phyloP scores from a whole-genome alignment of 2,329 filamentous ascomycete genomes.

The Hysterium pulicare region DNA sequence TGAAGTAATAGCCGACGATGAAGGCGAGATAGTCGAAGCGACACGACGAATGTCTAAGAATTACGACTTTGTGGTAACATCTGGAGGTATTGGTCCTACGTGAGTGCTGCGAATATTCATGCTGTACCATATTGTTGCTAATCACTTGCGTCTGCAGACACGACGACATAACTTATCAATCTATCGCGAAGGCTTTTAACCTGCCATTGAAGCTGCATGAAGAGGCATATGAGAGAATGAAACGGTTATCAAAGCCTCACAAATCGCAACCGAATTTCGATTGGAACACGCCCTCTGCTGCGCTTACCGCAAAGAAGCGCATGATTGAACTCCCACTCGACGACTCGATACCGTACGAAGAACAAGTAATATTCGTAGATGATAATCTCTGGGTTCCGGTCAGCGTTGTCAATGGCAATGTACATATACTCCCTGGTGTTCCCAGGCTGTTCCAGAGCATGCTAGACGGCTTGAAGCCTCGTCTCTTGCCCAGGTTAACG shows the following conservation, averaged over 20 bases:
- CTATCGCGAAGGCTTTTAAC: slow-evolving; percentile 84
- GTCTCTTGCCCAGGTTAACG: slow-evolving; percentile 65
- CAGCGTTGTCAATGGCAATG: slow-evolving; percentile 82
- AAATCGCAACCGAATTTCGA: slow-evolving; percentile 71
- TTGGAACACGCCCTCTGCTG: slow-evolving; percentile 79
- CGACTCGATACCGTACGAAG: slow-evolving; percentile 57
- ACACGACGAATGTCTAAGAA: slow-evolving; percentile 79
- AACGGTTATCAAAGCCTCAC: slow-evolving; percentile 69
- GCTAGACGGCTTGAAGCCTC: slow-evolving; percentile 71
- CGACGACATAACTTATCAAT: slow-evolving; percentile 96
- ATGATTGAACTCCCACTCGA: slow-evolving; percentile 89
- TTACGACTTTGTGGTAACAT: slow-evolving; percentile 95
- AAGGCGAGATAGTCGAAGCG: slow-evolving; percentile 84
- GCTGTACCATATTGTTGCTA: slow-evolving; percentile 12
- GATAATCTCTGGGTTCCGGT: slow-evolving; percentile 91
- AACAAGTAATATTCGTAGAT: slow-evolving; percentile 74
- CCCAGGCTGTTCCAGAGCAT: slow-evolving; percentile 79
- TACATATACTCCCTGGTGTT: slow-evolving; percentile 89
- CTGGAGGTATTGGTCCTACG: slow-evolving; percentile 94
- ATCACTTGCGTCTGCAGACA: slow-evolving; percentile 55
- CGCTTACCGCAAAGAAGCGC: slow-evolving; percentile 74
- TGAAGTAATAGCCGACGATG: slow-evolving; percentile 92
- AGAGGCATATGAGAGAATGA: slow-evolving; percentile 78
- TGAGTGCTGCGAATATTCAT: slow-evolving; percentile 45
- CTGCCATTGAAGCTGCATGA: slow-evolving; percentile 75